A percentile compares a stretch with the other conserved stretches of the same genome.
phyloP scores from a whole-genome alignment of 257 asterid genomes.

The Coffea eugenioides region DNA sequence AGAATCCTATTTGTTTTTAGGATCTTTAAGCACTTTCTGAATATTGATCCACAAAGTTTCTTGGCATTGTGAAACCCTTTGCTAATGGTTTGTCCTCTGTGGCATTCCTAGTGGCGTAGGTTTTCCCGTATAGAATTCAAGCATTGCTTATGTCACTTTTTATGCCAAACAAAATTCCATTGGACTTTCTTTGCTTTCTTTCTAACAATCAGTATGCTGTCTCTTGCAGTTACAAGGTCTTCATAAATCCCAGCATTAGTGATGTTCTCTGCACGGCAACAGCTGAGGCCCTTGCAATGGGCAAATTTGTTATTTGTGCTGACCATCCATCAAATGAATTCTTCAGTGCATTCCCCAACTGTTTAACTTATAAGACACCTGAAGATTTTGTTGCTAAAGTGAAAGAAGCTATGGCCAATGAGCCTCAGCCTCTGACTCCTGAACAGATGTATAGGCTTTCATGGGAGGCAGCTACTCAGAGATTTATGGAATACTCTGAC shows the following conservation, averaged over 20 bases:
- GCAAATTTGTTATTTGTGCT: conserved; percentile 92
- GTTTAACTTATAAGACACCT: conserved; percentile 79
- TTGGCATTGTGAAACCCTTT: background rate
- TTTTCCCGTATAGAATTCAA: background rate
- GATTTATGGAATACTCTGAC: conserved; percentile 84
- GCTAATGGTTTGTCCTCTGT: background rate
- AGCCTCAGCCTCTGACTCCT: conserved; percentile 84
- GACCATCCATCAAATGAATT: conserved; percentile 97
- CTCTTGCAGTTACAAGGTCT: conserved; percentile 83
- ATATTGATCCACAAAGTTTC: background rate
- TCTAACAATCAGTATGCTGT: conserved; percentile 8
- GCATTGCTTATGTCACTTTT: background rate
- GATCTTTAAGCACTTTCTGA: background rate
- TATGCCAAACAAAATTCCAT: background rate
- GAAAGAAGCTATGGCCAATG: conserved; percentile 85
- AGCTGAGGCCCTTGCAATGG: conserved; percentile 99
- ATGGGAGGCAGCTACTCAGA: conserved; percentile 98
- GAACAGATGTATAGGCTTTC: conserved; percentile 79
- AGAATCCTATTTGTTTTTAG: conserved; percentile 16
- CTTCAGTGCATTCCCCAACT: conserved; percentile 90
- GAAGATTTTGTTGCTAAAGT: conserved; percentile 90
- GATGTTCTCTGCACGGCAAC: conserved; percentile 99
- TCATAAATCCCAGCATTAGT: conserved; percentile 94
- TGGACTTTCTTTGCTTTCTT: background rate
- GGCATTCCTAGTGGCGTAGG: background rate